Conservation (phyloP, 768 basidiomycete species). For the Suillus ampliporus region DNA sequence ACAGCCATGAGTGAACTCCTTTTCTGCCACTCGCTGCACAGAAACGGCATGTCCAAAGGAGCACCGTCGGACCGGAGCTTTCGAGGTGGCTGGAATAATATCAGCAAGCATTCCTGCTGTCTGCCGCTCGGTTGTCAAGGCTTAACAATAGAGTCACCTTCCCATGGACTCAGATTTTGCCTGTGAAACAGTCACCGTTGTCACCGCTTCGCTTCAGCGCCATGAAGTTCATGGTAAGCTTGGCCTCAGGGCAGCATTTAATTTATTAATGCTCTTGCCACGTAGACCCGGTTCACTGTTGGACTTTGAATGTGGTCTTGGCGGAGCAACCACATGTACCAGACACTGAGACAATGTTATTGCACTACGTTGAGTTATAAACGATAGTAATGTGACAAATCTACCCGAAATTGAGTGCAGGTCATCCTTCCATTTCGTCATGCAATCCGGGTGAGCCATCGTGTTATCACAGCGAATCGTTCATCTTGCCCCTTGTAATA, state of each 20-base stretch:
- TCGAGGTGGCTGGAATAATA: slow-evolving; percentile 12
- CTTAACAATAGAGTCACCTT: slow-evolving; percentile 18
- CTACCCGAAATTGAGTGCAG: too few relatives aligned
- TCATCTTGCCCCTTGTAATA: neutral
- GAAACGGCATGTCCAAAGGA: slow-evolving; percentile 22
- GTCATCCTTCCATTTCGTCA: neutral
- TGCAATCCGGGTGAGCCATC: neutral
- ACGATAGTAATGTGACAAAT: neutral
- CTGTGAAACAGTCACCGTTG: slow-evolving; percentile 2
- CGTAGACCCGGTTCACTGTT: neutral
- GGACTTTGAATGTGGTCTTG: too few relatives aligned
- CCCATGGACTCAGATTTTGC: slow-evolving; percentile 14
- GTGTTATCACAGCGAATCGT: neutral
- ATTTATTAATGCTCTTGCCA: neutral
- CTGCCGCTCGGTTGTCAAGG: slow-evolving; percentile 25
- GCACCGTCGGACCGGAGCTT: slow-evolving; percentile 17
- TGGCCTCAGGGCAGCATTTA: neutral
- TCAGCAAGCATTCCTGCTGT: slow-evolving; percentile 16
- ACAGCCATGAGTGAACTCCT: neutral
- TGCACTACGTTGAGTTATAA: neutral
- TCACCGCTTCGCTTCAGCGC: slow-evolving; percentile 1
- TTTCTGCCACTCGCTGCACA: slow-evolving; percentile 4
- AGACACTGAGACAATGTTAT: neutral
- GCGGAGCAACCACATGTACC: neutral
- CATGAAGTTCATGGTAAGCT: neutral